Percentiles rank a stretch among this genome's conserved stretches.
Evolutionary conservation across 2,329 filamentous ascomycete genomes (phyloP).

Genomic region (Alternaria metachromatica): DNA sequence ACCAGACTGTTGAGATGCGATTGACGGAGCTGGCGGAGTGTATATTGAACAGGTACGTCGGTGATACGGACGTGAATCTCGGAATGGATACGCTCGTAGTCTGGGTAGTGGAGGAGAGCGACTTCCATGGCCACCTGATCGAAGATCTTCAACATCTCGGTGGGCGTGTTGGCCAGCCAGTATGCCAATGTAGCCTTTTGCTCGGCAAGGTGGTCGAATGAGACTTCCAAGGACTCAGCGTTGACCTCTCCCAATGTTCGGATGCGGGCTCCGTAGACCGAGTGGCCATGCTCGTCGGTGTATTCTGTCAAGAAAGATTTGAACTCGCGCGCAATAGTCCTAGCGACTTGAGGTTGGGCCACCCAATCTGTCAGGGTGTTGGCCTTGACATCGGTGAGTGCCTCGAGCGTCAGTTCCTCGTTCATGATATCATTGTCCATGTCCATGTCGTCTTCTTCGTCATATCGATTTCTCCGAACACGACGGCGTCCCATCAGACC

Average conservation of each 20-base stretch:
- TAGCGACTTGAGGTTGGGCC: conserved; percentile 83
- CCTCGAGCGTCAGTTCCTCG: conserved; percentile 91
- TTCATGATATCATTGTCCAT: conserved; percentile 95
- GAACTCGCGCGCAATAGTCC: conserved; percentile 95
- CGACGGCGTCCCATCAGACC: conserved; percentile 87
- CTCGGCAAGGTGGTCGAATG: conserved; percentile 87
- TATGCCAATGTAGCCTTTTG: conserved; percentile 94
- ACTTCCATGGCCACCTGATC: conserved; percentile 97
- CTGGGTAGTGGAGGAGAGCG: conserved; percentile 92
- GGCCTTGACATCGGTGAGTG: conserved; percentile 90
- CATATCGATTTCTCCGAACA: conserved; percentile 85
- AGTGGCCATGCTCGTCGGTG: conserved; percentile 85
- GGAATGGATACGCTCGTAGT: conserved; percentile 96
- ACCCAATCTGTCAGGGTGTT: conserved; percentile 96
- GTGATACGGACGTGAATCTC: conserved; percentile 98
- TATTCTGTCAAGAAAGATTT: conserved; percentile 97
- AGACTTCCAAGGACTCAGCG: conserved; percentile 93
- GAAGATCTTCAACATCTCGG: conserved; percentile 95
- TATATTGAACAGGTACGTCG: conserved; percentile 93
- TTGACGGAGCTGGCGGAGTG: conserved; percentile 91
- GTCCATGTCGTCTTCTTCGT: conserved; percentile 90
- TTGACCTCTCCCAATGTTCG: conserved; percentile 96
- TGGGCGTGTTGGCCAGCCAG: conserved; percentile 92
- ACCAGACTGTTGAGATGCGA: conserved; percentile 95
- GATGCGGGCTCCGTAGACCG: conserved; percentile 94